These are phyloP conservation scores for Obba rivulosa DNA, from an alignment of 768 basidiomycete genomes.

Conservation along the genomic window DNA sequence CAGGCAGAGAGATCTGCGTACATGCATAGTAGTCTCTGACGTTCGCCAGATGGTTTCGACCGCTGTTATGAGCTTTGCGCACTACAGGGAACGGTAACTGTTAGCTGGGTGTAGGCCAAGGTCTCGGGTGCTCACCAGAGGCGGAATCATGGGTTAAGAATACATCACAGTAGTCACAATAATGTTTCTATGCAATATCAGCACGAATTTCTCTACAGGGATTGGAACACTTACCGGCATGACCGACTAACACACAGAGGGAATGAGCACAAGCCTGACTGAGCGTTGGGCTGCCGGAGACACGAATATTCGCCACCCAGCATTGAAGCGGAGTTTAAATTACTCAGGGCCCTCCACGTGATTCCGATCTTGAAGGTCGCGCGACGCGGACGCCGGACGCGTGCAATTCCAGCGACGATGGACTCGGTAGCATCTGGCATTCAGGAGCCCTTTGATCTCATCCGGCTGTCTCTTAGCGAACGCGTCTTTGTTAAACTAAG, in stretches of 20 bases:
- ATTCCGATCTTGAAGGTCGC: slow-evolving; percentile 1
- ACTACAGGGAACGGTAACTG: slow-evolving; percentile 42
- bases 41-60: slow-evolving; percentile 94
- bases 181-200: slow-evolving; percentile 64
- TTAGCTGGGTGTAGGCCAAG: slow-evolving; percentile 2
- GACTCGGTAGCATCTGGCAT: slow-evolving; percentile 69
- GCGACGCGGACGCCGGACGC: not conserved
- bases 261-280: not conserved
- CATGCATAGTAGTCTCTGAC: slow-evolving; percentile 97
- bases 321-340: slow-evolving; percentile 12
- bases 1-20: slow-evolving; percentile 29
- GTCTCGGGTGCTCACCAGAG: slow-evolving; percentile 59
- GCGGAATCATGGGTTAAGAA: slow-evolving; percentile 93
- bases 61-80: slow-evolving; percentile 97
- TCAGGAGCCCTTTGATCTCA: slow-evolving; percentile 96
- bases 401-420: slow-evolving; percentile 36
- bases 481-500: slow-evolving; percentile 97
- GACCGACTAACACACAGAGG: slow-evolving; percentile 17
- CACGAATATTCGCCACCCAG: not conserved
- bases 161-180: slow-evolving; percentile 92
- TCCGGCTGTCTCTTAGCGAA: slow-evolving; percentile 92
- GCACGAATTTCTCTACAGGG: slow-evolving; percentile 2
- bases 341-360: slow-evolving; percentile 6
- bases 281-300: too few relatives aligned
- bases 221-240: slow-evolving; percentile 58